These are phyloP conservation scores for Nannochloropsis gaditana DNA, from an alignment of 108 stramenopile species.

Conservation along the genomic window DNA sequence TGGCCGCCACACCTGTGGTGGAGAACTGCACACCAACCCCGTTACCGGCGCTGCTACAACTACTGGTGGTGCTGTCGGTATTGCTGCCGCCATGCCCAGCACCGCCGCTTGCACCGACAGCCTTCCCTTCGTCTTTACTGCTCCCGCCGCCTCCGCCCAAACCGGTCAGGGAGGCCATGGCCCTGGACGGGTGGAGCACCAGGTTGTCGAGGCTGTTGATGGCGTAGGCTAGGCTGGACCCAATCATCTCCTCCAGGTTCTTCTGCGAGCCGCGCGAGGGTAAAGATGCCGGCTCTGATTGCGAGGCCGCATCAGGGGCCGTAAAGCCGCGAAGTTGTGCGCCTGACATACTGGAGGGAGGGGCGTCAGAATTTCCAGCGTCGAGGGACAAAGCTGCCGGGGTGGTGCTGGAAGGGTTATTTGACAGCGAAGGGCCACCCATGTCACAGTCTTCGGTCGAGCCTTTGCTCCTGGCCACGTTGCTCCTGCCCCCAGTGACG, in stretches of 20 bases:
- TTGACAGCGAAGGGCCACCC: neutral
- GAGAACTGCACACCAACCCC: neutral
- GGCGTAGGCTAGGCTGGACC: constrained; percentile 23
- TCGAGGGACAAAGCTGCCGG: neutral
- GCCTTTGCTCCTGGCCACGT: neutral
- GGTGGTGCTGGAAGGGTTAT: neutral
- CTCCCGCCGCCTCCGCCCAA: neutral
- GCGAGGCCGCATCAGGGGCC: neutral
- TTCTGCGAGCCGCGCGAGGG: neutral
- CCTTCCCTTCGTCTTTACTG: neutral
- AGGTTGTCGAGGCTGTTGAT: constrained; percentile 30
- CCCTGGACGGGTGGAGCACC: constrained; percentile 4
- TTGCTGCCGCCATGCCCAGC: neutral
- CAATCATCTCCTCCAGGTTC: constrained; percentile 21
- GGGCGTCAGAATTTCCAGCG: neutral
- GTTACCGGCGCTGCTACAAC: neutral
- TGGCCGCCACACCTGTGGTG: neutral
- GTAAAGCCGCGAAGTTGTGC: neutral
- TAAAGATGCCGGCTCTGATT: neutral
- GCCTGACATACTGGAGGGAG: neutral
- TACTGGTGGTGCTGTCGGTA: neutral
- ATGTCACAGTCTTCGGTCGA: no score
- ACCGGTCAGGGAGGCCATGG: neutral
- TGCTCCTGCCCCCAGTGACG: neutral
- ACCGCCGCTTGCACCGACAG: neutral